phyloP scores from a whole-genome alignment of 192 early-diverging fungal species.

The Irineochytrium annulatum region DNA sequence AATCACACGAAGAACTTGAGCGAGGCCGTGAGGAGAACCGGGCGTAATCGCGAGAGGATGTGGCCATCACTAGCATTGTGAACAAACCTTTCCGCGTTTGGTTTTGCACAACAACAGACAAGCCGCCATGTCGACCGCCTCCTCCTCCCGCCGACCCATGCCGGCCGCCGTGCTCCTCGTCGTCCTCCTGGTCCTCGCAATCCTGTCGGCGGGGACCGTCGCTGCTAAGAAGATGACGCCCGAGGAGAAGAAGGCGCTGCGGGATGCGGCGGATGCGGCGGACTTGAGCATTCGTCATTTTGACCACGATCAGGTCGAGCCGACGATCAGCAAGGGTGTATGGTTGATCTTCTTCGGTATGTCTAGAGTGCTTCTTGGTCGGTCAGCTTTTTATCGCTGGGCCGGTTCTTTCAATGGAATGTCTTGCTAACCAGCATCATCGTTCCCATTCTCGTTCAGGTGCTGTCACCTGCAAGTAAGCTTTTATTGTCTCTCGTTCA shows the following conservation, averaged over 20 bases:
- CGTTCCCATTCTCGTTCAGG: not conserved
- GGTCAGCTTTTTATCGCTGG: no score
- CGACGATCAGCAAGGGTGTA: not conserved
- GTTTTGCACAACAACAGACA: no score
- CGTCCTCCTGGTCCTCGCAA: not conserved
- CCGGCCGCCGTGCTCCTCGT: no score
- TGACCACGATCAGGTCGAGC: not conserved
- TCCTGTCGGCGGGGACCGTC: not conserved
- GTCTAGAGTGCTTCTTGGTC: no score
- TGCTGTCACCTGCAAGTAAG: not conserved
- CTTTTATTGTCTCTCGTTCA: not conserved
- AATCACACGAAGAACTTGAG: no score
- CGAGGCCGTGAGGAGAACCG: no score
- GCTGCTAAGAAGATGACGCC: not conserved
- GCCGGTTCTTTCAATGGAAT: conserved; percentile 1
- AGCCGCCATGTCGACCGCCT: no score
- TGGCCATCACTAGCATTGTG: no score
- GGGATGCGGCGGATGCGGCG: not conserved
- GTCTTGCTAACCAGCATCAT: not conserved
- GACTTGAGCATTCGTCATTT: not conserved
- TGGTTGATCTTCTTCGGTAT: conserved; percentile 3
- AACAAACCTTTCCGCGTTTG: no score
- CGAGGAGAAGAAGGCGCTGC: conserved; percentile 1
- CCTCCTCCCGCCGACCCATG: no score
- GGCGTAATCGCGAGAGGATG: no score